phyloP scores from a whole-genome alignment of 768 basidiomycete genomes.

The Leccinum aurantiacum region DNA sequence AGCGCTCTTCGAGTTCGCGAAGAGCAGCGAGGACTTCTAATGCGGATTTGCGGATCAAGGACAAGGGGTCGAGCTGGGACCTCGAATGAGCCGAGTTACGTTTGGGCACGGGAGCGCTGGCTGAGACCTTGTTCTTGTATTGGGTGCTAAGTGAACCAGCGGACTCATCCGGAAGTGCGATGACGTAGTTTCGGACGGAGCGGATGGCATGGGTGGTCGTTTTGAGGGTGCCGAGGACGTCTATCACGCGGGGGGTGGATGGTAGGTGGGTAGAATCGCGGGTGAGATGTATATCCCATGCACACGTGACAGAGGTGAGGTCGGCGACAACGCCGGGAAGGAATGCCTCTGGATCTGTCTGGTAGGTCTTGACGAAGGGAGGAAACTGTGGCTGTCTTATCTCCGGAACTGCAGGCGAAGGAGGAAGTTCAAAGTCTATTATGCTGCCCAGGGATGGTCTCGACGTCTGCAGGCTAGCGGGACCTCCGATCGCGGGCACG shows the following conservation, averaged over 20 bases:
- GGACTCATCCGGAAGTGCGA: slow-evolving; percentile 78
- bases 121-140: slow-evolving; percentile 54
- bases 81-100: slow-evolving; percentile 35
- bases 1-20: slow-evolving; percentile 76
- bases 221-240: slow-evolving; percentile 72
- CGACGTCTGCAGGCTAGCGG: slow-evolving; percentile 41
- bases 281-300: slow-evolving; percentile 53
- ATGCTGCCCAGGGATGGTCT: slow-evolving; percentile 42
- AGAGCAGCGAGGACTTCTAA: slow-evolving; percentile 82
- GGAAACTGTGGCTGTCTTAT: slow-evolving; percentile 45
- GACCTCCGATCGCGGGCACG: slow-evolving; percentile 75
- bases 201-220: slow-evolving; percentile 80
- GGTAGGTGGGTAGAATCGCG: slow-evolving; percentile 14
- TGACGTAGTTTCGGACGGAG: slow-evolving; percentile 78
- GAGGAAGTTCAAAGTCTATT: slow-evolving; percentile 63
- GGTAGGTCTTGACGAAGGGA: slow-evolving; percentile 61
- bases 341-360: slow-evolving; percentile 75
- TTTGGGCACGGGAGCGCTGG: slow-evolving; percentile 34
- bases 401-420: slow-evolving; percentile 60
- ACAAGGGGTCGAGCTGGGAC: slow-evolving; percentile 56
- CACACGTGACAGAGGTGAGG: slow-evolving; percentile 57
- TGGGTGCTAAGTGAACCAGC: slow-evolving; percentile 53
- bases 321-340: slow-evolving; percentile 79
- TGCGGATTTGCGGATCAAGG: slow-evolving; percentile 71
- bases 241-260: slow-evolving; percentile 35